Percentiles rank a stretch among this genome's conserved stretches.
Evolutionary conservation across 352 stramenopile genomes (phyloP).

Genomic region (Phytopythium helicoides): DNA sequence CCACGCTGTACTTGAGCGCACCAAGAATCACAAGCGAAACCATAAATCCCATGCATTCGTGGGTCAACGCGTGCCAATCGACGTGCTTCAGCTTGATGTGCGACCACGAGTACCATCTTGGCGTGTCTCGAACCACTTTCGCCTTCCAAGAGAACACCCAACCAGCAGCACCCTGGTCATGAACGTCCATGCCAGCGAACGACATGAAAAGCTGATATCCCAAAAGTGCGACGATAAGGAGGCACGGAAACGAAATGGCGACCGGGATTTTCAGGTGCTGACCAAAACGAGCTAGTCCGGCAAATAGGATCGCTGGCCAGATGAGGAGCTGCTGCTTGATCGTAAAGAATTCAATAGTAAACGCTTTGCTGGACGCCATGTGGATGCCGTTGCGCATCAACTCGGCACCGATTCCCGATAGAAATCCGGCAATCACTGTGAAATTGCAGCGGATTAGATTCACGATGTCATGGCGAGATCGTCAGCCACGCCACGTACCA

Average conservation of each 20-base stretch:
- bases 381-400: conserved; percentile 81
- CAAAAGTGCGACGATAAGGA: conserved; percentile 54
- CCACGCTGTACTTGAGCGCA: conserved; percentile 79
- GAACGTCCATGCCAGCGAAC: conserved; percentile 30
- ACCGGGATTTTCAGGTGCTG: conserved; percentile 64
- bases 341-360: conserved; percentile 56
- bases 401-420: conserved; percentile 75
- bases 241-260: conserved; percentile 67
- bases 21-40: conserved; percentile 73
- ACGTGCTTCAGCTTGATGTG: conserved; percentile 63
- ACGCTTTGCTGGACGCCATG: conserved; percentile 61
- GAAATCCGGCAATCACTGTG: conserved; percentile 70
- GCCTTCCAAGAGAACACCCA: conserved; percentile 76
- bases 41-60: conserved; percentile 61
- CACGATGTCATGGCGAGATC: too few relatives aligned
- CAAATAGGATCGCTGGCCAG: conserved; percentile 61
- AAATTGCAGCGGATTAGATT: background rate
- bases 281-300: conserved; percentile 42
- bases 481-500: conserved; percentile 12
- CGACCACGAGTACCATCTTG: conserved; percentile 77
- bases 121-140: conserved; percentile 56
- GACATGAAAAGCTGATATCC: conserved; percentile 54
- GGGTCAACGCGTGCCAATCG: conserved; percentile 51
- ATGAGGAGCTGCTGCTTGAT: conserved; percentile 51
- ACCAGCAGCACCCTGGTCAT: conserved; percentile 20